Percentiles rank a stretch among this genome's conserved stretches.
Evolutionary conservation across 83 land plant genomes (phyloP).

Genomic region (Picea abies): DNA sequence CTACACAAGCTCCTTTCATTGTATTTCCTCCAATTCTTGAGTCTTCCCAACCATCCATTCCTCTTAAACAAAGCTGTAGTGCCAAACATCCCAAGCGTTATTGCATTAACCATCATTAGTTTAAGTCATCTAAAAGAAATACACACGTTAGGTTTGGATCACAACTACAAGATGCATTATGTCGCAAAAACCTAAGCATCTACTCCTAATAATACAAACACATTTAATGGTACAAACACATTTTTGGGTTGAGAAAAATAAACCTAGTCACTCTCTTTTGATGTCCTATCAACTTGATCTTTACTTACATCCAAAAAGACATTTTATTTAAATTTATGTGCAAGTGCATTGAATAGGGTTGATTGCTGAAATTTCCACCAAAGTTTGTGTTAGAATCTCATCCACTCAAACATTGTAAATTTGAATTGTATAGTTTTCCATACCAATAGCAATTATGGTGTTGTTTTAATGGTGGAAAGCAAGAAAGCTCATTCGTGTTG

Average conservation of each 20-base stretch:
- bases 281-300: slow-evolving; percentile 70
- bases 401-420: slow-evolving; percentile 70
- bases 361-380: not conserved
- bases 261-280: slow-evolving; percentile 63
- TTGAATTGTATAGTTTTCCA: slow-evolving; percentile 61
- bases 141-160: not conserved
- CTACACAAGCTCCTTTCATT: too few relatives aligned
- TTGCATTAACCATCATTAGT: not conserved
- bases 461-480: slow-evolving; percentile 78
- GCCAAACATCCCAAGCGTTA: slow-evolving; percentile 9
- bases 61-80: slow-evolving; percentile 39
- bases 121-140: not conserved
- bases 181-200: slow-evolving; percentile 53
- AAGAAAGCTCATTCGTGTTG: slow-evolving; percentile 63
- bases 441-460: slow-evolving; percentile 74
- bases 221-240: slow-evolving; percentile 59
- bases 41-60: too few relatives aligned
- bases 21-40: too few relatives aligned
- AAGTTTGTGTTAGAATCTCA: slow-evolving; percentile 32
- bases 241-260: slow-evolving; percentile 55
- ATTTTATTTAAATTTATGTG: not conserved
- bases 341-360: not conserved
- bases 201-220: slow-evolving; percentile 73
- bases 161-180: not conserved
- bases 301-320: slow-evolving; percentile 36